These are phyloP conservation scores for Solanum chmielewskii DNA, from an alignment of 257 asterid species.

Conservation along the genomic window DNA sequence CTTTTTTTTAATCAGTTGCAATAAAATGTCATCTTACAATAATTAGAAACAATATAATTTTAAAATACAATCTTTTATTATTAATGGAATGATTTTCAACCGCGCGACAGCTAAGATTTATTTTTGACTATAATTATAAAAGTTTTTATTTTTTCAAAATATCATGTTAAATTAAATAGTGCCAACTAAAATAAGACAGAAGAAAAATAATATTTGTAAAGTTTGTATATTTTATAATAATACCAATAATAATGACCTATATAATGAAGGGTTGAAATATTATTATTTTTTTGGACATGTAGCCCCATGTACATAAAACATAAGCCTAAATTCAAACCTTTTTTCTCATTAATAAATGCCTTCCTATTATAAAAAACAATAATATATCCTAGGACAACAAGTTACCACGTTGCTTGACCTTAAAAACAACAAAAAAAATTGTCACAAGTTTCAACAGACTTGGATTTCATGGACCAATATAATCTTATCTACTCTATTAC, in stretches of 20 bases:
- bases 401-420: slow-evolving; percentile 2
- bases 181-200: too few relatives aligned
- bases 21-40: too few relatives aligned
- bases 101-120: background rate
- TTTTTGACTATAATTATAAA: background rate
- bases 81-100: too few relatives aligned
- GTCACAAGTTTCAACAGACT: background rate
- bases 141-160: too few relatives aligned
- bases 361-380: background rate
- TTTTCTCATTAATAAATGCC: background rate
- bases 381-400: slow-evolving; percentile 20
- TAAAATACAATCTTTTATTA: too few relatives aligned
- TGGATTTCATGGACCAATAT: background rate
- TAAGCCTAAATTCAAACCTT: background rate
- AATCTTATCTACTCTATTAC: background rate
- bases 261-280: background rate
- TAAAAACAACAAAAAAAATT: background rate
- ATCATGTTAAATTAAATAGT: too few relatives aligned
- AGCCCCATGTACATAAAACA: background rate
- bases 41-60: too few relatives aligned
- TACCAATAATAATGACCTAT: background rate
- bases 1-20: too few relatives aligned
- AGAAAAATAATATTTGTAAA: background rate
- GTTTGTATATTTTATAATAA: background rate
- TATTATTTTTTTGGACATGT: background rate